Conservation (phyloP, 495 filamentous ascomycete genomes). For the Viridothelium virens region DNA sequence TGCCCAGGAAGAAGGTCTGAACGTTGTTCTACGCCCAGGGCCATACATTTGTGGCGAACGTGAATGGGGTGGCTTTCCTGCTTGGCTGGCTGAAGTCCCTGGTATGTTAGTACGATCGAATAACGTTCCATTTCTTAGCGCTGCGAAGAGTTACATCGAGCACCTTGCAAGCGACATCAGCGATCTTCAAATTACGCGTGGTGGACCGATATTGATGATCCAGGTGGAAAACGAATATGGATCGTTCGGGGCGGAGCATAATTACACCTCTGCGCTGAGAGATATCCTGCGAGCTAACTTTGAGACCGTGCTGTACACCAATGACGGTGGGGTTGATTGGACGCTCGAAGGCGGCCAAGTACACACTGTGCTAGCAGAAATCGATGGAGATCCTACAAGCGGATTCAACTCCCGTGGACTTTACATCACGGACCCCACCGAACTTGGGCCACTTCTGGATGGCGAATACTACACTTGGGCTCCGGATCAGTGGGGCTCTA, state of each 20-base stretch:
- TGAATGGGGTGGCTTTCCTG: constrained; percentile 45
- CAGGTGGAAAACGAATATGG: constrained; percentile 48
- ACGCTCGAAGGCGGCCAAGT: constrained; percentile 39
- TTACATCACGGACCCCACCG: constrained; percentile 37
- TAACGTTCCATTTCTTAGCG: constrained; percentile 36
- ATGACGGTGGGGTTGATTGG: constrained; percentile 39
- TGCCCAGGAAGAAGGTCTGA: constrained; percentile 38
- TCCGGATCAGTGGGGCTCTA: constrained; percentile 27
- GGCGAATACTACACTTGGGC: constrained; percentile 42
- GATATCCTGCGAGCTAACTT: constrained; percentile 37
- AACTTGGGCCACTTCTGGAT: constrained; percentile 39
- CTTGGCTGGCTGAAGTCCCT: constrained; percentile 38
- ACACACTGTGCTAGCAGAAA: constrained; percentile 37
- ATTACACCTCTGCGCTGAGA: constrained; percentile 34
- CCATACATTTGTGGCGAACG: constrained; percentile 45
- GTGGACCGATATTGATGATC: constrained; percentile 43
- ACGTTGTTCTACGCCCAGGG: constrained; percentile 40
- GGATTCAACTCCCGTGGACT: constrained; percentile 37
- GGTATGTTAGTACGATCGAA: constrained; percentile 38
- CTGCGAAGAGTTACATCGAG: constrained; percentile 33
- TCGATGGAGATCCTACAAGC: constrained; percentile 39
- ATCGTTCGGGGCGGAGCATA: constrained; percentile 38
- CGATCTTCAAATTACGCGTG: constrained; percentile 33
- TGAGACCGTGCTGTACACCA: constrained; percentile 41
- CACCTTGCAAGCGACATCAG: constrained; percentile 34